Evolutionary conservation across 1,139 yeast species (phyloP), one percentile per base, ranked within the genome.

Genomic region (Zygoascus sp.): DNA sequence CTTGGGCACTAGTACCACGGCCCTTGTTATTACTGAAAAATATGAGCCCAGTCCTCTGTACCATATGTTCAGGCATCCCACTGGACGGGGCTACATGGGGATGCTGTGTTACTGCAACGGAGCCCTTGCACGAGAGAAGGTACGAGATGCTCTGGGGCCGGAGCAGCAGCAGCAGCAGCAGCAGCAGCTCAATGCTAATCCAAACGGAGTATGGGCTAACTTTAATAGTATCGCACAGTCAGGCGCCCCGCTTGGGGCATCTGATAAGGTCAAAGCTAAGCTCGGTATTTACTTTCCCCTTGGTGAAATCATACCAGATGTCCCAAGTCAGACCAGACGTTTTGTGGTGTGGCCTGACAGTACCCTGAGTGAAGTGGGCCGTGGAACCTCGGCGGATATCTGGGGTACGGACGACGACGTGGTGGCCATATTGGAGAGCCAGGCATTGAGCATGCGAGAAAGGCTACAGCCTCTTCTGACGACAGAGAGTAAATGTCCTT

Each of bases 71-170:
- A 78, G 80, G 51, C 97, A 89, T 62, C 97, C 97, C 5, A 76
- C 84, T 56, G 77, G 80, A 0, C 75, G 74, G 30, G 80, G 82
- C 42, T 90, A 81, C 64, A 89, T 89, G 97, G 96, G 95, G 28
- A 89, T 89, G 97, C 79, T 89, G 48, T 89, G 97, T 63, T 89
- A 89, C 63, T 85, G 95, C 62, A 89, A 89, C 63, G 97, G 97
- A 0, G 77, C 96, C 0, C 69, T 89, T 46, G 96, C 97, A 0
- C 72, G 97, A 53, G 96, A 89, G 58, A 74, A 75, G 51, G 73
- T 89, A 5, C 72, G 95, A 42, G 83, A 88, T 63, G 71, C 68
- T 16, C 55, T 89, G 34, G 85, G n/a, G 28, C 28, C 28, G 9
- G n/a, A 25, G n/a, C 4, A 25, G 28, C 22, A 71, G 74, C 57